Conservation (phyloP, 371 early-diverging fungal genomes). For the Smittium culicis region DNA sequence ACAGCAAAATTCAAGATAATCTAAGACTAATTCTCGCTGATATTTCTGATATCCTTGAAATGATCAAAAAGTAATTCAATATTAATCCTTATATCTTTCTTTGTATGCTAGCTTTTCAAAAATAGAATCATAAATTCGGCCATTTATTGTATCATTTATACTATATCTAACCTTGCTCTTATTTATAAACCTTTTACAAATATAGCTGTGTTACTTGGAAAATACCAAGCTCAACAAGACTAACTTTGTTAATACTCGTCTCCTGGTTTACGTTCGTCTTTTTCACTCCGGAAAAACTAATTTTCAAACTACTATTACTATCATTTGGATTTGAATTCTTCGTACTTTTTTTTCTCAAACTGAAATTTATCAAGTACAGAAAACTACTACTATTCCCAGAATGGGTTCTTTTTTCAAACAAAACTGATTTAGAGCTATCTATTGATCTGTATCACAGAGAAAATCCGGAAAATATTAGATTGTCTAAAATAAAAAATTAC, state of each 20-base stretch:
- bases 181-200: background rate
- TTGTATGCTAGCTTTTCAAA: too few species aligned
- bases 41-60: slow-evolving; percentile 30
- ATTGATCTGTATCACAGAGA: slow-evolving; percentile 12
- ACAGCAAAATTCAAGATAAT: slow-evolving; percentile 24
- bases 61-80: slow-evolving; percentile 27
- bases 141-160: too few species aligned
- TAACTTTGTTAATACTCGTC: slow-evolving; percentile 10
- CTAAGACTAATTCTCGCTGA: slow-evolving; percentile 25
- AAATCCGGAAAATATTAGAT: background rate
- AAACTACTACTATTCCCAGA: slow-evolving; percentile 28
- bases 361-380: slow-evolving; percentile 25
- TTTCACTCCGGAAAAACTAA: slow-evolving; percentile 16
- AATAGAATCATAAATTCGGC: too few species aligned
- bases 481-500: background rate
- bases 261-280: slow-evolving; percentile 13
- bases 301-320: slow-evolving; percentile 20
- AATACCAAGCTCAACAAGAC: slow-evolving; percentile 29
- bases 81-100: too few species aligned
- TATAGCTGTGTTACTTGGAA: slow-evolving; percentile 26
- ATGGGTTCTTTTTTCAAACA: slow-evolving; percentile 27
- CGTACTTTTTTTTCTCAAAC: slow-evolving; percentile 27
- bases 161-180: background rate
- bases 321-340: slow-evolving; percentile 29
- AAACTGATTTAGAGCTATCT: slow-evolving; percentile 28